These are phyloP conservation scores for Pseudopithomyces maydicus DNA, from an alignment of 2,329 filamentous ascomycete genomes.

Conservation along the genomic window DNA sequence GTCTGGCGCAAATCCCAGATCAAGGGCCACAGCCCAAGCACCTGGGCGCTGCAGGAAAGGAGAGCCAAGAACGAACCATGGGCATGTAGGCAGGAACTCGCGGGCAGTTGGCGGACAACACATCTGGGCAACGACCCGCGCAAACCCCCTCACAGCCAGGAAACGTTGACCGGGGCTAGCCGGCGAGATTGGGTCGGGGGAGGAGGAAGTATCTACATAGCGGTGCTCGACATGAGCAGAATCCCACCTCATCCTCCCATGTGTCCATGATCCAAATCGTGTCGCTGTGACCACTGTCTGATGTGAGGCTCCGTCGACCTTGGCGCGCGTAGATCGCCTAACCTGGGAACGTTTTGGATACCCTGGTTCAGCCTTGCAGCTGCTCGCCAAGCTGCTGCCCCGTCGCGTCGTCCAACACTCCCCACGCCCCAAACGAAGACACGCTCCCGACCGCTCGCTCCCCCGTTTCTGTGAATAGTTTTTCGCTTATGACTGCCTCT, in stretches of 20 bases:
- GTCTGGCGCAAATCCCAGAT: not conserved
- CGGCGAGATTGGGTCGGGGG: too few relatives aligned
- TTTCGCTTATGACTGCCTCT: conserved; percentile 29
- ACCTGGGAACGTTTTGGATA: conserved; percentile 28
- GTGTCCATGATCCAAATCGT: not conserved
- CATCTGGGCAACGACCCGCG: too few relatives aligned
- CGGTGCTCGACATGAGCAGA: too few relatives aligned
- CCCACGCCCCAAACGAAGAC: conserved; percentile 27
- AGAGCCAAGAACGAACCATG: too few relatives aligned
- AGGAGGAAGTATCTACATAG: too few relatives aligned
- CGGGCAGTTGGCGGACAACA: too few relatives aligned
- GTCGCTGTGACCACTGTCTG: not conserved
- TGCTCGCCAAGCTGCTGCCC: conserved; percentile 28
- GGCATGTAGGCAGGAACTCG: too few relatives aligned
- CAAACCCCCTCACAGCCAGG: too few relatives aligned
- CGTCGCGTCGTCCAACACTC: conserved; percentile 27
- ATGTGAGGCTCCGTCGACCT: not conserved
- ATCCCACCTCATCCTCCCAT: not conserved
- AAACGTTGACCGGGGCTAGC: too few relatives aligned
- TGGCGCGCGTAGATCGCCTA: conserved; percentile 33
- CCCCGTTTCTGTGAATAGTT: not conserved
- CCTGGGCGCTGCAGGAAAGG: too few relatives aligned
- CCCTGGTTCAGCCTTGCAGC: conserved; percentile 21
- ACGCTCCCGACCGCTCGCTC: conserved; percentile 10
- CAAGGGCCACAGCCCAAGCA: too few relatives aligned